These are phyloP conservation scores for Kwoniella heveanensis DNA, from an alignment of 768 basidiomycete species.

Conservation along the genomic window DNA sequence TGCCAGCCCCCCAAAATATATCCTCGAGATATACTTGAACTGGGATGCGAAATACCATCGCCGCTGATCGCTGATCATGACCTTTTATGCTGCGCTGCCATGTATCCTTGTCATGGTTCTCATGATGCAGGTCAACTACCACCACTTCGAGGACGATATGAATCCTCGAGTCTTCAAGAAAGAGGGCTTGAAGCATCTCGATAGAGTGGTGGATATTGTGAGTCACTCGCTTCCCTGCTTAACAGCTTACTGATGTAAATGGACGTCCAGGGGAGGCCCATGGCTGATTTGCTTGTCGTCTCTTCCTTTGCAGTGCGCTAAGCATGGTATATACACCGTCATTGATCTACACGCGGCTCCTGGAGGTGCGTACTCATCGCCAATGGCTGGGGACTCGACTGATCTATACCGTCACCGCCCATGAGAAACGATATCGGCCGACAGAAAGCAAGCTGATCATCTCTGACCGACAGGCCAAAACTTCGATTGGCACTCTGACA, in stretches of 20 bases:
- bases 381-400: no score
- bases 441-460: no score
- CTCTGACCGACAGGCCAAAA: slow-evolving; percentile 48
- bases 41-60: no score
- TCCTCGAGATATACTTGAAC: no score
- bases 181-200: slow-evolving; percentile 77
- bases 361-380: slow-evolving; percentile 46
- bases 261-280: no score
- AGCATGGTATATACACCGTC: slow-evolving; percentile 73
- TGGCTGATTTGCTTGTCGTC: no score
- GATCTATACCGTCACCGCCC: no score
- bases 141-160: slow-evolving; percentile 64
- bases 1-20: no score
- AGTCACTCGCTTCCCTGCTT: slow-evolving; percentile 12
- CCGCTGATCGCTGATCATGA: no score
- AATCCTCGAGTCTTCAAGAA: slow-evolving; percentile 76
- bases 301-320: slow-evolving; percentile 61
- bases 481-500: slow-evolving; percentile 75
- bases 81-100: not conserved
- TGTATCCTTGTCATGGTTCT: no score
- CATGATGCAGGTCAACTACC: slow-evolving; percentile 51
- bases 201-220: slow-evolving; percentile 69
- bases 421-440: no score
- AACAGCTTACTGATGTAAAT: no score
- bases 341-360: slow-evolving; percentile 72